Evolutionary conservation across 2,329 filamentous ascomycete species (phyloP).

Genomic region (Cytospora chrysosperma): DNA sequence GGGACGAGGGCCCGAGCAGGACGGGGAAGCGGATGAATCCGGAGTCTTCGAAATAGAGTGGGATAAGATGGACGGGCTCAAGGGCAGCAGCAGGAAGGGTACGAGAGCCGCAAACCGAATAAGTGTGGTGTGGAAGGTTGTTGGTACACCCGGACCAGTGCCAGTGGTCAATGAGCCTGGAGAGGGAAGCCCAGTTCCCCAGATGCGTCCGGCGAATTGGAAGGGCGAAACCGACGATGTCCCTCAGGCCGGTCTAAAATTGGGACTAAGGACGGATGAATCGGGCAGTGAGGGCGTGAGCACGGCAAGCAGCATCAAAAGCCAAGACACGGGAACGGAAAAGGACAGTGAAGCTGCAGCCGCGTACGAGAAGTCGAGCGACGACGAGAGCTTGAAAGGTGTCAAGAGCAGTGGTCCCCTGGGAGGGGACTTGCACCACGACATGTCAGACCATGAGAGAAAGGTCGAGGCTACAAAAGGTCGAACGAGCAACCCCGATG

Average conservation of each 20-base stretch:
- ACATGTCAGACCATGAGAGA: constrained; percentile 18
- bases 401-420: constrained; percentile 23
- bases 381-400: constrained; percentile 29
- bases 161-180: constrained; percentile 62
- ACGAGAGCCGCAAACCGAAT: constrained; percentile 77
- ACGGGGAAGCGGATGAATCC: constrained; percentile 63
- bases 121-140: constrained; percentile 76
- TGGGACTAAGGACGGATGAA: constrained; percentile 67
- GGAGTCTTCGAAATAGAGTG: constrained; percentile 61
- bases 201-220: constrained; percentile 74
- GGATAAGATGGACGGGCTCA: constrained; percentile 86
- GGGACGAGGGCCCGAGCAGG: constrained; percentile 69
- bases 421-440: constrained; percentile 5
- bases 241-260: constrained; percentile 55
- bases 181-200: constrained; percentile 65
- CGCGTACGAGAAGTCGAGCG: constrained; percentile 26
- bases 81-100: constrained; percentile 81
- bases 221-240: constrained; percentile 54
- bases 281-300: constrained; percentile 67
- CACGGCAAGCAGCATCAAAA: constrained; percentile 67
- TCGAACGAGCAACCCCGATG: constrained; percentile 12
- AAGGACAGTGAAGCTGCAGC: not conserved
- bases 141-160: constrained; percentile 29
- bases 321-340: constrained; percentile 27
- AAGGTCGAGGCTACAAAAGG: constrained; percentile 22